phyloP scores from a whole-genome alignment of 2,329 filamentous ascomycete genomes.

The Shiraia sp. region DNA sequence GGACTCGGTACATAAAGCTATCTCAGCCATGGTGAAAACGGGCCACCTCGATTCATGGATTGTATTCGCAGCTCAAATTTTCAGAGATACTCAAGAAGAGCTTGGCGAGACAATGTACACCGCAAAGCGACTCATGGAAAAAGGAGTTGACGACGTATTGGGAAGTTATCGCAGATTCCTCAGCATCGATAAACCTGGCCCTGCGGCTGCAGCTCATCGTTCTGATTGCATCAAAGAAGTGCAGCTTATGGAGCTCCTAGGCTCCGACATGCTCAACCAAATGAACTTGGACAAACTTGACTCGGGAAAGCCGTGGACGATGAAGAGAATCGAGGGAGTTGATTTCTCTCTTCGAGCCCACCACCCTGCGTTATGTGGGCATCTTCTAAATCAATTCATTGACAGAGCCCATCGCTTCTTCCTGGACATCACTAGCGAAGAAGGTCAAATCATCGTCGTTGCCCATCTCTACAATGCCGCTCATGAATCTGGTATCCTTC shows the following conservation, averaged over 20 bases:
- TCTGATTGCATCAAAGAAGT: too few relatives aligned
- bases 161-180: too few relatives aligned
- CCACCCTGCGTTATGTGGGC: neutral
- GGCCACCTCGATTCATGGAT: slow-evolving; percentile 1
- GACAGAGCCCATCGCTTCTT: neutral
- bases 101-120: neutral
- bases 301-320: too few relatives aligned
- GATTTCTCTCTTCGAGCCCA: neutral
- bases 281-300: too few relatives aligned
- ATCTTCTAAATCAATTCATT: neutral
- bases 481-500: neutral
- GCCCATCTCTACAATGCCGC: slow-evolving; percentile 8
- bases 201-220: too few relatives aligned
- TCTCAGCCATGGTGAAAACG: neutral
- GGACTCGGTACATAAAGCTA: neutral
- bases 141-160: neutral
- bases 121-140: neutral
- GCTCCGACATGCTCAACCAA: too few relatives aligned
- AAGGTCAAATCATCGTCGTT: neutral
- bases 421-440: neutral
- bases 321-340: too few relatives aligned
- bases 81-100: slow-evolving; percentile 8
- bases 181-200: neutral
- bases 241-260: too few relatives aligned
- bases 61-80: slow-evolving; percentile 9